Conservation (phyloP, 2,329 filamentous ascomycete species). For the Colletotrichum sp. region DNA sequence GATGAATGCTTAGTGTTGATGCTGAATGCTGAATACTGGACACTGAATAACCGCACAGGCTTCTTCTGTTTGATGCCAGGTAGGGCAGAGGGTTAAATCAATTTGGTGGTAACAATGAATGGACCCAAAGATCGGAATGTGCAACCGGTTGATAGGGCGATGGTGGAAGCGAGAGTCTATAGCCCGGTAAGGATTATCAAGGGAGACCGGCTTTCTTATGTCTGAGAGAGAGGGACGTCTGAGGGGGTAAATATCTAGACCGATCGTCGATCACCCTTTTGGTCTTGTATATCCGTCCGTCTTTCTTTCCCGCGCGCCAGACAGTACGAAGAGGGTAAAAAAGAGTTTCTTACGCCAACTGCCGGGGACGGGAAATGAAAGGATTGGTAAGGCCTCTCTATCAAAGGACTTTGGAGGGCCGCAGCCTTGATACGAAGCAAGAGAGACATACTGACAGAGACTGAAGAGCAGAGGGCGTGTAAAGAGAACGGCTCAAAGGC, state of each 20-base stretch:
- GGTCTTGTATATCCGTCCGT: background rate
- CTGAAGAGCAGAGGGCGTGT: background rate
- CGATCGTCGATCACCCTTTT: background rate
- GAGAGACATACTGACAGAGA: slow-evolving; percentile 6
- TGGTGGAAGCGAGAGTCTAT: slow-evolving; percentile 5
- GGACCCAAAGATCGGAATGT: background rate
- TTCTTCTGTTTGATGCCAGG: background rate
- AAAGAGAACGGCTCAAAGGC: background rate
- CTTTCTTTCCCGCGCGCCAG: background rate
- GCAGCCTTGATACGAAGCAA: slow-evolving; percentile 1
- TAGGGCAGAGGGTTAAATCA: background rate
- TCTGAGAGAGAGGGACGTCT: background rate
- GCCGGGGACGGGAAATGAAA: slow-evolving; percentile 21
- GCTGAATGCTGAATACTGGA: background rate
- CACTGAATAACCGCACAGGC: background rate
- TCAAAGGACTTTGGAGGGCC: slow-evolving; percentile 7
- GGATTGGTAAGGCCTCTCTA: slow-evolving; percentile 1
- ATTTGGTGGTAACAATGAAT: background rate
- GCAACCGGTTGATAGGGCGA: background rate
- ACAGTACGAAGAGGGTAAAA: background rate
- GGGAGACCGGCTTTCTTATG: slow-evolving; percentile 11
- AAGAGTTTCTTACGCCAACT: slow-evolving; percentile 6
- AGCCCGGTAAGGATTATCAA: background rate
- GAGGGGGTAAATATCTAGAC: background rate
- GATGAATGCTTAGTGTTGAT: background rate